Base-by-base conservation (phyloP, 176 grass and related monocot genomes). In the Chloris gayana region DNA sequence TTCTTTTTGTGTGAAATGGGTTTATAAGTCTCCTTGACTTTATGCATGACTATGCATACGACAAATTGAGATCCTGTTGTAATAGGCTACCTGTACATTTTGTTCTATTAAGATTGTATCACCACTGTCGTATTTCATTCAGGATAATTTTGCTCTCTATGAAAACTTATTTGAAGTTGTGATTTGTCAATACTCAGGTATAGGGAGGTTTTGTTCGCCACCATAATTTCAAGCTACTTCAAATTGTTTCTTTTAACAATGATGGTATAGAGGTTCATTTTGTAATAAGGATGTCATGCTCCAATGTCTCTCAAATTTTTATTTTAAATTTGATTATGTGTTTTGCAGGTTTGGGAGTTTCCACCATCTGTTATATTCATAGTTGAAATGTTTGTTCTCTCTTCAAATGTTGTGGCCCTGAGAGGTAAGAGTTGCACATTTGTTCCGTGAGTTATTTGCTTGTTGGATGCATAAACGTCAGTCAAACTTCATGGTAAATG, bases 141-240 rank as follows among this genome's bases (percentile, higher is more conserved):
- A 22, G 25, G 4, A 10, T 76, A 58, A 3, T 1, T 69, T 53
- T 67, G 11, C 17, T 42, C 56, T 41, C n/a, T n/a, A 37, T 2
- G 69, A 24, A 59, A 59, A 14, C 50, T 27, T 69, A 53, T 44
- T 39, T 57, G 39, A 0, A 7, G 72, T 69, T 69, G 22, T 3
- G 50, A n/a, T 38, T 73, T 91, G 31, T 86, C 35, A 19, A 79
- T 82, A 73, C 73, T 77, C 80, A 94, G 95, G 78, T 93, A 83
- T 67, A 91, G 82, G 67, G 83, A 94, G 67, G 72, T 95, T 85
- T 32, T 95, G 13, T 81, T 91, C 25, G 88, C 92, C 21, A 24
- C 91, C 79, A 87, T 98, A 76, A 85, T 95, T 89, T 98, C 92
- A 53, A 95, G 90, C 84, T 98, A 98, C 78, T 84, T 98, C 90